phyloP scores from a whole-genome alignment of 2,329 filamentous ascomycete genomes.

The Xylaria polymorpha region DNA sequence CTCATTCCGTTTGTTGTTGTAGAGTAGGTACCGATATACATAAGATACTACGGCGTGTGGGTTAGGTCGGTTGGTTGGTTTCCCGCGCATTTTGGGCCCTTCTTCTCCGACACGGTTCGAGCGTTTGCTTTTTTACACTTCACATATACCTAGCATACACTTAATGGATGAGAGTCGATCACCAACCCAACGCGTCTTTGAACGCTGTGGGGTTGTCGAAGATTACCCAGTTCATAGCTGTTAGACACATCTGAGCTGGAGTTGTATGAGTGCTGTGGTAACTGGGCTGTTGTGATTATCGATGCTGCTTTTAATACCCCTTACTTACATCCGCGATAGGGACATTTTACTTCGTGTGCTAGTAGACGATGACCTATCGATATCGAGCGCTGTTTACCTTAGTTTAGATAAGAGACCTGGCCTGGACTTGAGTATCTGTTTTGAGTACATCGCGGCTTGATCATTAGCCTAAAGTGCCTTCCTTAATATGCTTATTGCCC shows the following conservation, averaged over 20 bases:
- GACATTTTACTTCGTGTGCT: neutral
- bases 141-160: slow-evolving; percentile 17
- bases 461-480: neutral
- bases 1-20: neutral
- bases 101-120: neutral
- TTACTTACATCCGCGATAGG: neutral
- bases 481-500: neutral
- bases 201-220: neutral
- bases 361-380: too few relatives aligned
- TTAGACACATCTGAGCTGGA: neutral
- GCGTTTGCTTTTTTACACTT: slow-evolving; percentile 16
- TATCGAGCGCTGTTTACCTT: too few relatives aligned
- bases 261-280: neutral
- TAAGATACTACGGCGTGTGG: neutral
- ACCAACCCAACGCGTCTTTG: neutral
- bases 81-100: slow-evolving; percentile 1
- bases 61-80: neutral
- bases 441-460: neutral
- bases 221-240: neutral
- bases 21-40: neutral
- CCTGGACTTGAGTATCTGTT: neutral
- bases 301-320: neutral
- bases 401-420: too few relatives aligned
- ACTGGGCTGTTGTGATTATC: neutral
- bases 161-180: slow-evolving; percentile 27